A percentile compares a stretch with the other conserved stretches of the same genome.
These are phyloP conservation scores for Balansia obtecta DNA, from an alignment of 2,329 filamentous ascomycete species.

Conservation along the genomic window DNA sequence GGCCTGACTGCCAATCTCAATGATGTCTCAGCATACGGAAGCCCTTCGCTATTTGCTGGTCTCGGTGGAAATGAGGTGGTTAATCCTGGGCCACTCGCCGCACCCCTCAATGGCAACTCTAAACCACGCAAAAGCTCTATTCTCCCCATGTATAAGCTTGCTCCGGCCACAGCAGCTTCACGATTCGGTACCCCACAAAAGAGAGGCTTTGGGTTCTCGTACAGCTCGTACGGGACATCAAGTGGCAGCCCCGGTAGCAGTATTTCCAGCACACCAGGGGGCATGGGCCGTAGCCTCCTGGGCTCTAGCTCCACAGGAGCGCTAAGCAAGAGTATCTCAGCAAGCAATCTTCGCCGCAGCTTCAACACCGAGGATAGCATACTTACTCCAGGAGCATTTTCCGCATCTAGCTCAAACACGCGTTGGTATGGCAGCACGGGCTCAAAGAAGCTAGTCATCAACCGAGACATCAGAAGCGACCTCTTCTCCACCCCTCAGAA, in stretches of 20 bases:
- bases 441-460: constrained; percentile 87
- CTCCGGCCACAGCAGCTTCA: constrained; percentile 58
- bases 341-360: constrained; percentile 71
- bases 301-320: constrained; percentile 56
- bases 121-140: constrained; percentile 71
- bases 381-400: constrained; percentile 74
- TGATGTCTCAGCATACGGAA: constrained; percentile 82
- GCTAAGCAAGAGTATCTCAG: constrained; percentile 78
- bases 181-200: constrained; percentile 76
- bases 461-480: constrained; percentile 69
- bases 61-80: constrained; percentile 48
- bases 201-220: constrained; percentile 81
- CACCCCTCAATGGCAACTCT: constrained; percentile 63
- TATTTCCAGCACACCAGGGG: constrained; percentile 53
- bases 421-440: constrained; percentile 55
- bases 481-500: constrained; percentile 50
- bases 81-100: constrained; percentile 83
- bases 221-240: constrained; percentile 82
- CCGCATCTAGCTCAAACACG: constrained; percentile 44
- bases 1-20: constrained; percentile 66
- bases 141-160: constrained; percentile 77
- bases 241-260: constrained; percentile 54
- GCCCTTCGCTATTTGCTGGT: constrained; percentile 71
- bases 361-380: constrained; percentile 79
- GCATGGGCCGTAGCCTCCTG: constrained; percentile 51